Evolutionary conservation across 148 eudicot genomes (phyloP), one percentile per base, ranked within the genome.

Genomic region (Nepenthes mirabilis): DNA sequence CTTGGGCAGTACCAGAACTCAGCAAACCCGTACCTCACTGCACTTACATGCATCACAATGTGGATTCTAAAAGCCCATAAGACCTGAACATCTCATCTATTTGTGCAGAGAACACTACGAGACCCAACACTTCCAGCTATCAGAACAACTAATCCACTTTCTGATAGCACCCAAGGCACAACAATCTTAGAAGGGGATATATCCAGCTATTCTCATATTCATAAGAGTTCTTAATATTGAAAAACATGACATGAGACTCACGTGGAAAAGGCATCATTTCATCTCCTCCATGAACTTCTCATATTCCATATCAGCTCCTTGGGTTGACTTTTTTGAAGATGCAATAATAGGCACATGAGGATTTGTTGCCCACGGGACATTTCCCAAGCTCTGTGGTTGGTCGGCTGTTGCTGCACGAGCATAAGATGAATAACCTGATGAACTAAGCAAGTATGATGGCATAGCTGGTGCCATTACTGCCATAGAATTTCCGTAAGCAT

Each of bases 231-330:
- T 40, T 40, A 40, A 40, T 40, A 4, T 3, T 40, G 45, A 8
- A 40, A 40, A 40, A 40, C 4, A 35, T 34, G 7, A 47, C 65
- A 55, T 7, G 33, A 57, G 23, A 52, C 36, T 40, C 34, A 23
- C 2, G 2, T 10, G 13, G 6, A 13, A 61, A 37, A 10, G 56
- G 8, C 49, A 63, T 70, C 78, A 84, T 52, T 81, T 87, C 83
- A 87, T 84, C 75, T 88, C 95, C 14, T 86, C 75, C 90, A 91
- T 85, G 82, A 87, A 91, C 77, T 91, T 85, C 69, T 85, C 93
- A 68, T 83, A 91, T 69, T 87, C 95, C 0, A 82, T 53, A 61
- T 87, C 93, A 2, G 74, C 72, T 36, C 82, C 82, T 63, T 79
- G 66, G 34, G 70, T 43, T 59, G 78, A 52, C 66, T 73, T 74